Evolutionary conservation across 2,329 filamentous ascomycete genomes (phyloP).

Genomic region (Penicillium crustosum): DNA sequence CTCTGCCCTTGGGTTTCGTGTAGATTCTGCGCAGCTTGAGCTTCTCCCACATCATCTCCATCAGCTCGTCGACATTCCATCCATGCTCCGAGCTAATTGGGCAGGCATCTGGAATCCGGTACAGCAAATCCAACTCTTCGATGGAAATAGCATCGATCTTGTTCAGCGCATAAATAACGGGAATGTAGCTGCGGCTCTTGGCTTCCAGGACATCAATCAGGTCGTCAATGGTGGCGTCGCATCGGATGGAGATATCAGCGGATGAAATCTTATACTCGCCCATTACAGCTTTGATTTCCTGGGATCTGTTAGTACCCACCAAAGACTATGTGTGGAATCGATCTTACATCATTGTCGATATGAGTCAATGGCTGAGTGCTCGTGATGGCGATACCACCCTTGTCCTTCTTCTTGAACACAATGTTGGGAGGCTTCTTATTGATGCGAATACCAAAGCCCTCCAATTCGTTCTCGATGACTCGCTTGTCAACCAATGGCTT

Average conservation of each 20-base stretch:
- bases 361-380: conserved; percentile 88
- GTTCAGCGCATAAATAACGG: conserved; percentile 98
- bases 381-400: conserved; percentile 95
- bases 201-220: conserved; percentile 94
- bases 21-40: conserved; percentile 88
- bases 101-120: conserved; percentile 94
- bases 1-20: conserved; percentile 94
- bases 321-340: background rate
- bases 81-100: conserved; percentile 97
- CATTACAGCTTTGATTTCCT: conserved; percentile 97
- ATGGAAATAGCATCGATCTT: conserved; percentile 99
- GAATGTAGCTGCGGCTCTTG: conserved; percentile 92
- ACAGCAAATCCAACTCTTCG: conserved; percentile 92
- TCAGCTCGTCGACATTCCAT: conserved; percentile 95
- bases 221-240: conserved; percentile 96
- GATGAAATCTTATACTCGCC: conserved; percentile 94
- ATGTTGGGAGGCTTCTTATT: conserved; percentile 98
- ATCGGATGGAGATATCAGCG: conserved; percentile 95
- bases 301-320: conserved; percentile 16
- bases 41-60: conserved; percentile 99
- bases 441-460: conserved; percentile 95
- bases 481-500: conserved; percentile 97
- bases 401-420: conserved; percentile 99
- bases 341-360: conserved; percentile 73
- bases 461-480: conserved; percentile 89